Percentiles rank a stretch among this genome's conserved stretches.
Conservation (phyloP, 192 early-diverging fungal species). For the Umbelopsis vinacea region DNA sequence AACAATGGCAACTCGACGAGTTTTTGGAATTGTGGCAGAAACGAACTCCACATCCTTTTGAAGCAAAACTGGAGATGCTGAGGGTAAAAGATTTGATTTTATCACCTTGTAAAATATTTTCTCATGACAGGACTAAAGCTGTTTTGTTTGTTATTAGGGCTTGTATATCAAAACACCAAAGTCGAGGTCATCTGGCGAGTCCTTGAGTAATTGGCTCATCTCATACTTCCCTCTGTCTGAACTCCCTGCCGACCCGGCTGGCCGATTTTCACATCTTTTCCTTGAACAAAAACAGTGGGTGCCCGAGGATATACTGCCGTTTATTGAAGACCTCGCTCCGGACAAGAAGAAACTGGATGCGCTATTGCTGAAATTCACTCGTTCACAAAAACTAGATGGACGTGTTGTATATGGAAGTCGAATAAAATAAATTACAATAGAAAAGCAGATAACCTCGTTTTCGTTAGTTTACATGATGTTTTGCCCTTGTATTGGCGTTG, state of each 20-base stretch:
- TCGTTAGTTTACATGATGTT: not conserved
- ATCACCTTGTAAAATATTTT: not conserved
- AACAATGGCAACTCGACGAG: conserved; percentile 45
- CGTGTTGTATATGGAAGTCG: conserved; percentile 49
- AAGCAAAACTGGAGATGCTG: conserved; percentile 34
- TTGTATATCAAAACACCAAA: conserved; percentile 16
- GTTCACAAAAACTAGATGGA: conserved; percentile 43
- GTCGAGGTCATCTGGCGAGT: not conserved
- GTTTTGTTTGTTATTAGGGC: not conserved
- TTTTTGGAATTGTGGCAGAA: conserved; percentile 48
- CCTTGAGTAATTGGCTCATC: not conserved
- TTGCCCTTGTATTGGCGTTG: not conserved
- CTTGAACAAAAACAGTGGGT: conserved; percentile 49
- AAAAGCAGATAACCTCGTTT: not conserved
- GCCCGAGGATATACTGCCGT: conserved; percentile 49
- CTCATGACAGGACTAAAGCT: not conserved
- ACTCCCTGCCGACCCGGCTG: conserved; percentile 47
- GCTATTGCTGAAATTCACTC: conserved; percentile 51
- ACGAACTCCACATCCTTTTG: conserved; percentile 37
- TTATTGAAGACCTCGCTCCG: conserved; percentile 49
- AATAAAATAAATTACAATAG: conserved; percentile 36
- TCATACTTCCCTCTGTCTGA: conserved; percentile 43
- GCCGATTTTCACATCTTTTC: conserved; percentile 49
- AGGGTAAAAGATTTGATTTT: conserved; percentile 37
- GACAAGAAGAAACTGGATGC: conserved; percentile 51